A percentile compares a stretch with the other conserved stretches of the same genome.
Conservation (phyloP, 768 basidiomycete genomes). For the Psilocybe tampanensis region DNA sequence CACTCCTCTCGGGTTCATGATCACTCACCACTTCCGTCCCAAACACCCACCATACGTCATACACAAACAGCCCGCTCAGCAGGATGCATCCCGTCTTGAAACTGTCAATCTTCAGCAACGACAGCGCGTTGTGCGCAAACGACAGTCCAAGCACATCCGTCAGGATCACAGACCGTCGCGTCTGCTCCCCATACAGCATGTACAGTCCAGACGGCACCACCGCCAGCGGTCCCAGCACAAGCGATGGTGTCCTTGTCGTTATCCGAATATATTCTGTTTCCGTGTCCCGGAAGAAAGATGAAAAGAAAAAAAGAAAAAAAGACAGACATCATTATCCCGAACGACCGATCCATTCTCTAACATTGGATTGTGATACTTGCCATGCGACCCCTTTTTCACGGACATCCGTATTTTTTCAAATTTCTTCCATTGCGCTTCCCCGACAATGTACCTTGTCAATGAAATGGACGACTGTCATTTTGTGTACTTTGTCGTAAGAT, state of each 20-base stretch:
- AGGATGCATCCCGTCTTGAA: conserved; percentile 87
- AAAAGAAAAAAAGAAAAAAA: neutral
- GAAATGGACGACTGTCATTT: conserved; percentile 49
- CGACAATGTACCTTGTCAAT: conserved; percentile 49
- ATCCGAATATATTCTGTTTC: conserved; percentile 37
- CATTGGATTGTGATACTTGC: conserved; percentile 34
- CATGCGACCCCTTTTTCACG: conserved; percentile 46
- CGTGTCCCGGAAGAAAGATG: neutral
- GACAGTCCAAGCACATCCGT: conserved; percentile 78
- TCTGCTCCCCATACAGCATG: conserved; percentile 38
- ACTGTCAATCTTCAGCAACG: conserved; percentile 82
- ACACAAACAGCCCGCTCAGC: conserved; percentile 83
- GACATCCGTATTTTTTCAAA: conserved; percentile 50
- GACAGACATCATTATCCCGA: neutral
- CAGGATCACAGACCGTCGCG: conserved; percentile 65
- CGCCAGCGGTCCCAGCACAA: conserved; percentile 59
- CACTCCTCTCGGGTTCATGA: neutral
- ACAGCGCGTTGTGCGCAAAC: conserved; percentile 79
- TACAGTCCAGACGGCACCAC: conserved; percentile 69
- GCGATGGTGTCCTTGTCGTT: conserved; percentile 59
- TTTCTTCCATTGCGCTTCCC: conserved; percentile 56
- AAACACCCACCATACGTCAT: conserved; percentile 97
- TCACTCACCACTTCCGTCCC: conserved; percentile 77
- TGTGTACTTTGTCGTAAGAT: no score
- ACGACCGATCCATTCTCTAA: neutral